Evolutionary conservation across 1,284 basidiomycete genomes (phyloP).

Genomic region (Cryptococcus sp.): DNA sequence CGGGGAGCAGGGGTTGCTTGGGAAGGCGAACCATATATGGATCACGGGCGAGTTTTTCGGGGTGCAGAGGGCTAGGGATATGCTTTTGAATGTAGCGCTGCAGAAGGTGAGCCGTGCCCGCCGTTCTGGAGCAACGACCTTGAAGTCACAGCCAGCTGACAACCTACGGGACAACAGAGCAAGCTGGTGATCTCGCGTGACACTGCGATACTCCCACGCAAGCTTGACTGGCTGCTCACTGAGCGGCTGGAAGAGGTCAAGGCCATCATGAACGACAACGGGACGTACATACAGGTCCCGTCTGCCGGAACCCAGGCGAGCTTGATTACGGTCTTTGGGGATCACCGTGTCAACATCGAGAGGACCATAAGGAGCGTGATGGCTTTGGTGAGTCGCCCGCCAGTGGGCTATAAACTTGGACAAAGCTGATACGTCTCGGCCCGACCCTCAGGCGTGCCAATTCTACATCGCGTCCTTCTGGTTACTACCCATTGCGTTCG

Average conservation of each 20-base stretch:
- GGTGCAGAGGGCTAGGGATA: slow-evolving; percentile 89
- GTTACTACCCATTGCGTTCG: slow-evolving; percentile 90
- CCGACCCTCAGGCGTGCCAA: slow-evolving; percentile 70
- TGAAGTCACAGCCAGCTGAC: slow-evolving; percentile 1
- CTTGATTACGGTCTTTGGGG: slow-evolving; percentile 89
- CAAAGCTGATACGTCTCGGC: slow-evolving; percentile 5
- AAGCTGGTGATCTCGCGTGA: slow-evolving; percentile 89
- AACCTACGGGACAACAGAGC: slow-evolving; percentile 56
- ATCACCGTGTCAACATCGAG: slow-evolving; percentile 91
- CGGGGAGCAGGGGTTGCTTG: slow-evolving; percentile 54
- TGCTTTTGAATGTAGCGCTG: slow-evolving; percentile 82
- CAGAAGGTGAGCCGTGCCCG: slow-evolving; percentile 62
- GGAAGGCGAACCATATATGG: slow-evolving; percentile 71
- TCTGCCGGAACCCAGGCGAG: slow-evolving; percentile 69
- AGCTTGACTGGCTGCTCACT: slow-evolving; percentile 96
- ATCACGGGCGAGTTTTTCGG: slow-evolving; percentile 98
- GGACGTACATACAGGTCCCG: slow-evolving; percentile 92
- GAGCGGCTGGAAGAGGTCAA: slow-evolving; percentile 88
- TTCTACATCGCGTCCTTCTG: slow-evolving; percentile 95
- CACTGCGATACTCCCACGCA: slow-evolving; percentile 89
- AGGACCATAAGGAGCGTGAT: slow-evolving; percentile 92
- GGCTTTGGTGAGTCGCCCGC: slow-evolving; percentile 68
- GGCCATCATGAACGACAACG: slow-evolving; percentile 91
- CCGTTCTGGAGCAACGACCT: too few relatives aligned
- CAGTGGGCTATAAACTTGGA: slow-evolving; percentile 5